Evolutionary conservation across 257 asterid species (phyloP).

Genomic region (Nicotiana paniculata): DNA sequence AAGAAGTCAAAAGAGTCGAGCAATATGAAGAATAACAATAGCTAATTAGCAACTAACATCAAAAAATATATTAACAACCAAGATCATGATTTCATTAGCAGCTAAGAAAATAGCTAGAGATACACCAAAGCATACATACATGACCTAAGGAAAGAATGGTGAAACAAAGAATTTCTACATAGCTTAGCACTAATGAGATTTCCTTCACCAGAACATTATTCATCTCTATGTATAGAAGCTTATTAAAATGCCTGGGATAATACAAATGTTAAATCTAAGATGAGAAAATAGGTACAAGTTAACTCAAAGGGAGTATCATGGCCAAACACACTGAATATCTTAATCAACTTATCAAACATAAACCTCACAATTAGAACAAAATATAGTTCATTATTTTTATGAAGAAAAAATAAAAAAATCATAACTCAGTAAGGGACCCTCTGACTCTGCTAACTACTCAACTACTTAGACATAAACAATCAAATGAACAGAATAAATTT

Average conservation of each 20-base stretch:
- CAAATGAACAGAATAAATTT: not conserved
- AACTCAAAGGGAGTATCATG: not conserved
- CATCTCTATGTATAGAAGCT: not conserved
- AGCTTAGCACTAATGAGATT: not conserved
- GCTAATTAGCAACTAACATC: no score
- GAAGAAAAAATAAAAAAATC: not conserved
- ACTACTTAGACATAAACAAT: not conserved
- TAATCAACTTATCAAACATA: not conserved
- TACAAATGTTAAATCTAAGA: no score
- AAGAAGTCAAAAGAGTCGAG: no score
- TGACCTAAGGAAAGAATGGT: not conserved
- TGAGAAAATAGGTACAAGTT: not conserved
- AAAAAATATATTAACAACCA: no score
- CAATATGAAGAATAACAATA: not conserved
- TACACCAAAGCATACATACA: not conserved
- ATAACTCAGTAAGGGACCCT: not conserved
- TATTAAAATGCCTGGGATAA: not conserved
- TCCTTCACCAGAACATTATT: not conserved
- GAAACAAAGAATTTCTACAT: not conserved
- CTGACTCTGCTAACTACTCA: not conserved
- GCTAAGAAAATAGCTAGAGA: not conserved
- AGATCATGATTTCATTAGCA: no score
- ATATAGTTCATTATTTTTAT: not conserved
- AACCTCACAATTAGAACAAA: not conserved
- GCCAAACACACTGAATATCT: not conserved